Evolutionary conservation across 257 asterid species (phyloP), one percentile per base, ranked within the genome.

Genomic region (Striga asiatica): DNA sequence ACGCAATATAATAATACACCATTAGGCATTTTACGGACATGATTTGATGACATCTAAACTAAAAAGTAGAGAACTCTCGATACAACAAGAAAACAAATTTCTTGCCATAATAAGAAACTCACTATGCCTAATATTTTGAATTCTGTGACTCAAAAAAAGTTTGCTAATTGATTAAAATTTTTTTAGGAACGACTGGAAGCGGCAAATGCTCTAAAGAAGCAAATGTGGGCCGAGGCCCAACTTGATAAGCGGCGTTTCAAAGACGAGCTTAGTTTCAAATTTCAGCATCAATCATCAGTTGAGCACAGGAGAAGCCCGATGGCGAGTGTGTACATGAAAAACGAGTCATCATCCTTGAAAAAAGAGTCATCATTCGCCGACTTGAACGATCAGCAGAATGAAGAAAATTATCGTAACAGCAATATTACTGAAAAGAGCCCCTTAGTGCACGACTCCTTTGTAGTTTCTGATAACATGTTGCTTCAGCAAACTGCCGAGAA

Each of bases 171-270:
- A 68, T 41, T 19, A 21, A 45, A 38, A 53, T 32, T 56, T 62
- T 75, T 79, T 32, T 77, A 89, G 97, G 95, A 83, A 72, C 97
- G 97, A 46, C 64, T 83, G 67, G 97, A 86, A 73, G 93, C 96
- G n/a, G 97, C 96, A 35, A 83, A 74, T 78, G 84, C 96, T 47
- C 67, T 89, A 70, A 89, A 85, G 80, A 89, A 89, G 78, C 97
- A 89, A 73, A 81, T 89, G 83, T 89, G 94, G 96, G 89, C 93
- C 0, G 96, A 85, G 69, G 96, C 91, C 3, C 93, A 81, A 69
- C 84, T 85, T 43, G 97, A 89, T 69, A 89, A 80, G 71, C 89
- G 97, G 4, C 96, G 97, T 21, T 54, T 78, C 61, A 89, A 80
- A 73, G 96, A 85, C 58, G 96, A 85, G 59, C 66, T 62, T 57